Percentiles rank a stretch among this genome's conserved stretches.
These are phyloP conservation scores for Vitis hybrid DNA, from an alignment of 177 flowering plant genomes.

Conservation along the genomic window DNA sequence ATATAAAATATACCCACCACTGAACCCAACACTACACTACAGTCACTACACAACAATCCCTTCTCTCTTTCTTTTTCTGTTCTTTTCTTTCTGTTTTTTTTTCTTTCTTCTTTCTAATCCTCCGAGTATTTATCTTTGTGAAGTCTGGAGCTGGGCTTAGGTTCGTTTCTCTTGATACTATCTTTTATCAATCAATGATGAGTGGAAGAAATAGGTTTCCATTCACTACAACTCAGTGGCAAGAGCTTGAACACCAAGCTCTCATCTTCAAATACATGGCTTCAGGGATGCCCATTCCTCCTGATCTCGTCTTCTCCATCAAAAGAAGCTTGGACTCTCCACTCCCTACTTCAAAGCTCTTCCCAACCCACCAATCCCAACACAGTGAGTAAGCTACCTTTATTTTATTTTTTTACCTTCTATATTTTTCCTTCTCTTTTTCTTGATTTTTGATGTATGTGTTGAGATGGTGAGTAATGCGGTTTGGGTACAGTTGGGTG, in stretches of 20 bases:
- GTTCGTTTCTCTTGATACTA: neutral
- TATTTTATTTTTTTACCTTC: neutral
- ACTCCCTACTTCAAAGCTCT: slow-evolving; percentile 31
- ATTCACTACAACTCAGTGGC: slow-evolving; percentile 75
- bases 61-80: slow-evolving; percentile 3
- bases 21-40: neutral
- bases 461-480: neutral
- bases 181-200: slow-evolving; percentile 18
- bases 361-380: slow-evolving; percentile 44
- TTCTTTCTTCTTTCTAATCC: too few relatives aligned
- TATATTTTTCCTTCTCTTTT: neutral
- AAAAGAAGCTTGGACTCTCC: slow-evolving; percentile 50
- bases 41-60: neutral
- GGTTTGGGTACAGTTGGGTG: slow-evolving; percentile 52
- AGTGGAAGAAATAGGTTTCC: slow-evolving; percentile 49
- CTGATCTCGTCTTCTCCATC: slow-evolving; percentile 68
- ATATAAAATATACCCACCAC: slow-evolving; percentile 44
- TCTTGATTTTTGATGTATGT: neutral
- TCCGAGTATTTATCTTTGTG: neutral
- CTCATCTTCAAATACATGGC: slow-evolving; percentile 72
- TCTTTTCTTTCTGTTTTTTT: neutral
- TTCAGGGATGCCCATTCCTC: slow-evolving; percentile 72
- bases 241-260: slow-evolving; percentile 89
- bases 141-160: neutral
- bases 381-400: slow-evolving; percentile 17